These are phyloP conservation scores for Microbotryum lychnidis-dioicae DNA, from an alignment of 1,284 basidiomycete species.

Conservation along the genomic window DNA sequence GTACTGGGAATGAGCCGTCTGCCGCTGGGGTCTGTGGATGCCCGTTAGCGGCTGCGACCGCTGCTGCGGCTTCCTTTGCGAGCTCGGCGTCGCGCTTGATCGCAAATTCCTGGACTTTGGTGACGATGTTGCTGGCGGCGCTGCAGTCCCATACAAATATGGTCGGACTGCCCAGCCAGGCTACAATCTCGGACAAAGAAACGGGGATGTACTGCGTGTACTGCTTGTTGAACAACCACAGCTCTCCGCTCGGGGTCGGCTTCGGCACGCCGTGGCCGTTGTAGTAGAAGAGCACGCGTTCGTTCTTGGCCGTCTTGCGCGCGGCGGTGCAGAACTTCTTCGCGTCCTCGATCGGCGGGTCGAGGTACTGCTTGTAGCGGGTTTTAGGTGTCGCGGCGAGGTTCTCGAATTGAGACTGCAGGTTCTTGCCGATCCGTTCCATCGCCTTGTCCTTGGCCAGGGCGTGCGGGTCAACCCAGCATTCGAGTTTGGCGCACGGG, in stretches of 20 bases:
- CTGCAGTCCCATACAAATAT: conserved; percentile 99
- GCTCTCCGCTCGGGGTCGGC: conserved; percentile 89
- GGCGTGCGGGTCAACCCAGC: conserved; percentile 94
- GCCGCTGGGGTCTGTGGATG: conserved; percentile 19
- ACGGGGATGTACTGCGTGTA: conserved; percentile 99
- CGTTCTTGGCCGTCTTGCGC: conserved; percentile 82
- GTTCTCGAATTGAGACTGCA: conserved; percentile 93
- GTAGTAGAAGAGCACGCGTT: conserved; percentile 93
- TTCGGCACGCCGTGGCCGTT: conserved; percentile 98
- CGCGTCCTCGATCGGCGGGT: conserved; percentile 90
- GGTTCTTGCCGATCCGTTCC: conserved; percentile 61
- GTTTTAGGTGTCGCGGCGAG: conserved; percentile 81
- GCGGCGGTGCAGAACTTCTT: conserved; percentile 79
- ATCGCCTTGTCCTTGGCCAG: conserved; percentile 60
- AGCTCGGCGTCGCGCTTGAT: conserved; percentile 75
- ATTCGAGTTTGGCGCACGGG: conserved; percentile 89
- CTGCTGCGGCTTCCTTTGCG: conserved; percentile 25
- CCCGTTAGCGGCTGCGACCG: conserved; percentile 10
- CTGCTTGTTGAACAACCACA: conserved; percentile 97
- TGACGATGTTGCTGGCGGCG: conserved; percentile 83
- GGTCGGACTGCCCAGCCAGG: conserved; percentile 59
- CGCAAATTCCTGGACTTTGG: conserved; percentile 83
- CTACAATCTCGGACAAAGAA: conserved; percentile 31
- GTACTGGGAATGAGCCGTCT: conserved; percentile 13
- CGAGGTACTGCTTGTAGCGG: conserved; percentile 56